phyloP scores from a whole-genome alignment of 805 yeast species.

The Ascoidea tarda region DNA sequence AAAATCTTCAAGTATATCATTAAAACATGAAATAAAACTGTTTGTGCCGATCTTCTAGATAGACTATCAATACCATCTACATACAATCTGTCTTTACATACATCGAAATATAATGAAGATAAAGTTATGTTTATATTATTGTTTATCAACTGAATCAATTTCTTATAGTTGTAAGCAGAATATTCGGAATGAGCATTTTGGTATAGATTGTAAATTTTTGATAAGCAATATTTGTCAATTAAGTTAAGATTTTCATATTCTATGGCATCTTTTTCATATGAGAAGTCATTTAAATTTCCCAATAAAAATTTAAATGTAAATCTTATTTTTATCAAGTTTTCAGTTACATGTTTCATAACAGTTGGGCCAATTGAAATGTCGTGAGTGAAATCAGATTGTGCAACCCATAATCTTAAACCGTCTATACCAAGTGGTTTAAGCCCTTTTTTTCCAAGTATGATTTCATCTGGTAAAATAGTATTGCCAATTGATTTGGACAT shows the following conservation, averaged over 20 bases:
- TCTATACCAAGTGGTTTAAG: constrained; percentile 66
- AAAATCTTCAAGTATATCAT: constrained; percentile 49
- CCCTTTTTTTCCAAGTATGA: constrained; percentile 45
- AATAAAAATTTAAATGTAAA: constrained; percentile 68
- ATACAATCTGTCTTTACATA: constrained; percentile 74
- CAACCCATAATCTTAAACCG: constrained; percentile 83
- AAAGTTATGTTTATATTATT: constrained; percentile 61
- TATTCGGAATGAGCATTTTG: constrained; percentile 29
- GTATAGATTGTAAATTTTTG: constrained; percentile 36
- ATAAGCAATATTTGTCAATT: constrained; percentile 52
- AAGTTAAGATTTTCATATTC: constrained; percentile 24
- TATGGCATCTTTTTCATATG: constrained; percentile 18
- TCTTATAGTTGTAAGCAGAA: constrained; percentile 47
- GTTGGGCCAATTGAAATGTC: constrained; percentile 69
- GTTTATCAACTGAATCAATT: constrained; percentile 52
- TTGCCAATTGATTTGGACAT: constrained; percentile 95
- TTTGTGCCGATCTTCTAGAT: constrained; percentile 36
- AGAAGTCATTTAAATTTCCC: constrained; percentile 52
- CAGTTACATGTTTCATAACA: constrained; percentile 62
- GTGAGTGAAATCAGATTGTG: constrained; percentile 72
- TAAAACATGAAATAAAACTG: constrained; percentile 48
- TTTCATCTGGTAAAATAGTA: constrained; percentile 51
- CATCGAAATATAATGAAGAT: constrained; percentile 77
- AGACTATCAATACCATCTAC: constrained; percentile 44
- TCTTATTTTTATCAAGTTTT: constrained; percentile 68